Evolutionary conservation across 1,139 yeast genomes (phyloP).

Genomic region (Pichia sp.): DNA sequence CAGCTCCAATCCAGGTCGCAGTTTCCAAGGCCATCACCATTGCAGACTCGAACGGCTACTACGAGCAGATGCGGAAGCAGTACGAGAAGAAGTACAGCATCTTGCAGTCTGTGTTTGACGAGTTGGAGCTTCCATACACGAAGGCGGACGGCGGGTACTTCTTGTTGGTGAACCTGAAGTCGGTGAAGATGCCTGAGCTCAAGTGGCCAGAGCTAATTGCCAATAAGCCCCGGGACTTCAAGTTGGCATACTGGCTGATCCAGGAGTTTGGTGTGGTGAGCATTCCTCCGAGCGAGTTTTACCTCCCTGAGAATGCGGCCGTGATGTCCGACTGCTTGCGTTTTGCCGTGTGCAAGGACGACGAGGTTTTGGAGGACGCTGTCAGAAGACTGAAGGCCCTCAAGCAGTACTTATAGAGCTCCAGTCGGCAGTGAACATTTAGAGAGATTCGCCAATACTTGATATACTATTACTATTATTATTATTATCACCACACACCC

Average conservation of each 20-base stretch:
- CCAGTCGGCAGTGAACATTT: slow-evolving; percentile 21
- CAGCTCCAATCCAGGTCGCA: slow-evolving; percentile 94
- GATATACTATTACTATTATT: not conserved
- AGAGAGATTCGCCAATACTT: not conserved
- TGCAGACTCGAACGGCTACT: slow-evolving; percentile 60
- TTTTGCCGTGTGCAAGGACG: slow-evolving; percentile 95
- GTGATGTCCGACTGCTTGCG: slow-evolving; percentile 56
- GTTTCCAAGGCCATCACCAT: slow-evolving; percentile 67
- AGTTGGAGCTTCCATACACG: slow-evolving; percentile 82
- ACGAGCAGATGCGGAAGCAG: slow-evolving; percentile 58
- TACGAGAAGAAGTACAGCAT: slow-evolving; percentile 68
- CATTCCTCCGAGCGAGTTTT: slow-evolving; percentile 94
- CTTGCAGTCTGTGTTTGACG: slow-evolving; percentile 75
- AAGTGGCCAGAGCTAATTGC: slow-evolving; percentile 58
- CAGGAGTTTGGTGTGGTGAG: slow-evolving; percentile 91
- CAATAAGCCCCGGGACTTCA: slow-evolving; percentile 76
- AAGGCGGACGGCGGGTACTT: slow-evolving; percentile 91
- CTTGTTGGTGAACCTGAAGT: slow-evolving; percentile 78
- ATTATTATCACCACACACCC: not conserved
- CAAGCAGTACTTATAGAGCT: slow-evolving; percentile 44
- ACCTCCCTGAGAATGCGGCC: slow-evolving; percentile 28
- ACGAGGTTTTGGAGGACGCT: slow-evolving; percentile 72
- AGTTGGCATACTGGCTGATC: slow-evolving; percentile 86
- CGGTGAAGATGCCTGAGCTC: slow-evolving; percentile 70
- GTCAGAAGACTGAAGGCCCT: slow-evolving; percentile 67